These are phyloP conservation scores for Peronospora destructor DNA, from an alignment of 352 stramenopile genomes.

Conservation along the genomic window DNA sequence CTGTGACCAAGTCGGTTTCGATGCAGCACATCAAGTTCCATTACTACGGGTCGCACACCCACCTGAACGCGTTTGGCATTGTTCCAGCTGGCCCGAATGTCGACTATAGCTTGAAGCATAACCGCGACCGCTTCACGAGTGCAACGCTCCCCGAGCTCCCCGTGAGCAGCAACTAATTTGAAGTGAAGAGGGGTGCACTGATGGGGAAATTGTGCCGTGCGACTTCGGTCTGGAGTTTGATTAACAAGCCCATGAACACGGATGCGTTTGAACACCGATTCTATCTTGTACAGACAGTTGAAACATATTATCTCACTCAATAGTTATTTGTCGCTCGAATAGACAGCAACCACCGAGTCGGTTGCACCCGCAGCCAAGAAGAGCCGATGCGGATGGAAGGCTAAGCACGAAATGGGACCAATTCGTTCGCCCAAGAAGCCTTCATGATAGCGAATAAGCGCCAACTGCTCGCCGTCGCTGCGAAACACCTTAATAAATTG, in stretches of 20 bases:
- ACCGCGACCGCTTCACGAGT: conserved; percentile 53
- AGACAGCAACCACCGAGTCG: conserved; percentile 94
- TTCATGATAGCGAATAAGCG: conserved; percentile 92
- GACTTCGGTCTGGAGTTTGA: no score
- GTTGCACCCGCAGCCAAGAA: conserved; percentile 92
- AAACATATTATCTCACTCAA: neutral
- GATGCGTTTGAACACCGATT: conserved; percentile 4
- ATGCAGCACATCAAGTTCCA: conserved; percentile 97
- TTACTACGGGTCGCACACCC: conserved; percentile 93
- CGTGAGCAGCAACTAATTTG: conserved; percentile 12
- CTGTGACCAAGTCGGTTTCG: conserved; percentile 60
- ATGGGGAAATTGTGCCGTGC: no score
- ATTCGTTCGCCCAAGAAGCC: conserved; percentile 95
- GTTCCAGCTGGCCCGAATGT: conserved; percentile 76
- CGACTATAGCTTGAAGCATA: conserved; percentile 49
- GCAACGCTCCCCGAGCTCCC: conserved; percentile 32
- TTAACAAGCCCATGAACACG: conserved; percentile 11
- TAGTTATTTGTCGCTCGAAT: conserved; percentile 69
- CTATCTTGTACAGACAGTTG: conserved; percentile 3
- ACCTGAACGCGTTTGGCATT: conserved; percentile 92
- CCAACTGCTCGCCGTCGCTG: conserved; percentile 81
- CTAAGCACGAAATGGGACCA: conserved; percentile 93
- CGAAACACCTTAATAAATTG: conserved; percentile 98
- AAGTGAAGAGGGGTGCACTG: neutral
- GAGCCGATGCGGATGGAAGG: conserved; percentile 95